Evolutionary conservation across 129 eudicot species (phyloP), one percentile per base, ranked within the genome.

Genomic region (Pittosporum tobira): DNA sequence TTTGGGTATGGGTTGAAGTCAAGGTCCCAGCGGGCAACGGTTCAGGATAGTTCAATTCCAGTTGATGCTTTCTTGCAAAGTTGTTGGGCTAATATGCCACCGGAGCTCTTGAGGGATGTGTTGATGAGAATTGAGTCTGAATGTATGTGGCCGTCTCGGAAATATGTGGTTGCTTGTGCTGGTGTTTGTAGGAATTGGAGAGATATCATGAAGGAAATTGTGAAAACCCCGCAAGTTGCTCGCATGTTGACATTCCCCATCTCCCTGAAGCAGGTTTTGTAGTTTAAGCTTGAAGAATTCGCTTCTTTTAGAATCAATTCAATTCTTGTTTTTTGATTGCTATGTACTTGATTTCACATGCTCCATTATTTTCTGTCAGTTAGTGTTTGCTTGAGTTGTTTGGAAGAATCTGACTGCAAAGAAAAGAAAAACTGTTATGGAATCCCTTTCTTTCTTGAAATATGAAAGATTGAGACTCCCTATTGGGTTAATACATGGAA

Each of bases 111-210:
- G 61, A 85, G 95, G 27, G 97, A 90, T 26, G 95, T 90, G 31
- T 58, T 90, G 67, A 77, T 73, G 87, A 71, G 97, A 63, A 90
- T 90, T 26, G 97, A 85, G 81, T 77, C 95, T 0, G 97, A 89
- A 57, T 26, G 64, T 43, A 49, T 64, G 2, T 89, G 97, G 97
- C 97, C 95, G 38, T 66, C 53, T n/a, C 60, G 95, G 53, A 77
- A 52, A 74, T 74, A 85, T 68, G 97, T 89, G 64, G 93, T 85
- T 65, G 73, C 88, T 61, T 89, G 97, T 71, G 95, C 86, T 16
- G 95, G 97, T 52, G 97, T 89, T 58, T 89, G 97, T 69, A 75
- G 79, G 76, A 85, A 84, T 67, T 89, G 97, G 97, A 85, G 97
- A 63, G 88, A 79, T 13, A 69, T 72, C 20, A 75, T 89, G 81